phyloP scores from a whole-genome alignment of 2,329 filamentous ascomycete genomes.

The Arthrobotrys megalospora region DNA sequence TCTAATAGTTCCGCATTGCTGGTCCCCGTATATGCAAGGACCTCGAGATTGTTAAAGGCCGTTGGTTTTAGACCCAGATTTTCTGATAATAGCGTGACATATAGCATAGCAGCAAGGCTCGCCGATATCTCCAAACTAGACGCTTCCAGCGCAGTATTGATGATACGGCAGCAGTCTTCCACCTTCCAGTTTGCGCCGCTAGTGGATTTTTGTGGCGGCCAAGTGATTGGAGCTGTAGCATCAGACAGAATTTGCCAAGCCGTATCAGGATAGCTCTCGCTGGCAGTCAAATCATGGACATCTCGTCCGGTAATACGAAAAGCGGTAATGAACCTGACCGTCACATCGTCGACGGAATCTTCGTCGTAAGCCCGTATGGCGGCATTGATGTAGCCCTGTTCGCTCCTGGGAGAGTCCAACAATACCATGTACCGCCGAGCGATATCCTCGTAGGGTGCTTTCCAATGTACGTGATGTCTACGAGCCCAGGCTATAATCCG shows the following conservation, averaged over 20 bases:
- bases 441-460: background rate
- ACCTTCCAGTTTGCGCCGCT: too few species aligned
- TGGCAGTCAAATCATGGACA: background rate
- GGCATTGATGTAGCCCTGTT: background rate
- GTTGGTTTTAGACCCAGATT: background rate
- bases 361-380: background rate
- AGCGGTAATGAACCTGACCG: background rate
- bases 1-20: background rate
- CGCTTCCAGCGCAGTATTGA: background rate
- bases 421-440: constrained; percentile 6
- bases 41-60: background rate
- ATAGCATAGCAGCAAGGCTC: constrained; percentile 2
- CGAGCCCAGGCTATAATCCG: background rate
- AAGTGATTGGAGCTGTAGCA: background rate
- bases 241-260: background rate
- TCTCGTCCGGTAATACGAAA: background rate
- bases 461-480: background rate
- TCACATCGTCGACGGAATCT: background rate
- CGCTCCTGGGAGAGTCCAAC: background rate
- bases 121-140: background rate
- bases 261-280: background rate
- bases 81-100: background rate
- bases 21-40: background rate
- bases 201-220: background rate
- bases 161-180: background rate